These are phyloP conservation scores for Mortierella hygrophila DNA, from an alignment of 192 early-diverging fungal genomes.

Conservation along the genomic window DNA sequence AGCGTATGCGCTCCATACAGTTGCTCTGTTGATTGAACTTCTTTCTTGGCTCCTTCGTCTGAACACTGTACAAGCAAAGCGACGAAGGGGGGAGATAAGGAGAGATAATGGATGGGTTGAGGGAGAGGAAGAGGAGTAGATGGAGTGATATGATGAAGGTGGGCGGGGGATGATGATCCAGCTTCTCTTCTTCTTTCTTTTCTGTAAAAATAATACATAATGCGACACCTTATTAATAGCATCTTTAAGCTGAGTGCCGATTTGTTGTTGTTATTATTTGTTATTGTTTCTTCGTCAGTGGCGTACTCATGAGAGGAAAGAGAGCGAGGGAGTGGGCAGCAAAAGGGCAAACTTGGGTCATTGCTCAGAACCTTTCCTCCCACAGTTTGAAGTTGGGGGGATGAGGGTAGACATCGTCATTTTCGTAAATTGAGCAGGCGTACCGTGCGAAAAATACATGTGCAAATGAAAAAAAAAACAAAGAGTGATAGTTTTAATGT, in stretches of 20 bases:
- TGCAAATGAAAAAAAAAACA: not conserved
- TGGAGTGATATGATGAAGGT: not conserved
- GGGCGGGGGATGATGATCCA: not conserved
- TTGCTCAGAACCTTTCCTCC: too few relatives aligned
- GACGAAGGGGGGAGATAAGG: too few relatives aligned
- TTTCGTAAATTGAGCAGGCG: not conserved
- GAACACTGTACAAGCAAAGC: too few relatives aligned
- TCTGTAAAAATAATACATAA: too few relatives aligned
- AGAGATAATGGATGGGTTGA: not conserved
- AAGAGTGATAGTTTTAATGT: not conserved
- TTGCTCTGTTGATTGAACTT: conserved; percentile 10
- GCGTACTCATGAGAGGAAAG: not conserved
- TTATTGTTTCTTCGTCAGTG: not conserved
- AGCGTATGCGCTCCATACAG: conserved; percentile 45
- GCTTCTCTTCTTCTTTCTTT: conserved; percentile 4
- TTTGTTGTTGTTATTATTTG: not conserved
- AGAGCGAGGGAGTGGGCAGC: too few relatives aligned
- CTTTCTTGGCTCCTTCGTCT: not conserved
- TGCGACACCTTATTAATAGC: too few relatives aligned
- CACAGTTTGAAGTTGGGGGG: too few relatives aligned
- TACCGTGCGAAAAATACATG: conserved; percentile 3
- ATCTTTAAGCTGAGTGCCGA: not conserved
- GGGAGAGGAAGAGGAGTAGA: not conserved
- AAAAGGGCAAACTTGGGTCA: too few relatives aligned
- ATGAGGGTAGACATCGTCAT: not conserved